Evolutionary conservation across 305 asterid species (phyloP).

Genomic region (Fraxinus nigra): DNA sequence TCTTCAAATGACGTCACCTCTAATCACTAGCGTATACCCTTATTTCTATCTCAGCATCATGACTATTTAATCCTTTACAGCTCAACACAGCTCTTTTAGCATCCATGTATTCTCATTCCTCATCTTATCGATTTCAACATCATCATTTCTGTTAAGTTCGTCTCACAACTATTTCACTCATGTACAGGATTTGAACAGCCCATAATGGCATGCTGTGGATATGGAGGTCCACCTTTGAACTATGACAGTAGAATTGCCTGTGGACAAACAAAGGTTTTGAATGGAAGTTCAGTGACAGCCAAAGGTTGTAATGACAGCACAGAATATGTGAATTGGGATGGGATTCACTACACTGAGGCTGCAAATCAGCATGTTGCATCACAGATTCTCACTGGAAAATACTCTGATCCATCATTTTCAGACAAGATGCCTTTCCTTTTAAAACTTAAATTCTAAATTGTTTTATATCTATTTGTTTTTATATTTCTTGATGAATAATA

Average conservation of each 20-base stretch:
- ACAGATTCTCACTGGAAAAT: conserved; percentile 82
- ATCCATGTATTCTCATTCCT: background rate
- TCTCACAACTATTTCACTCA: background rate
- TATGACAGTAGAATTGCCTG: conserved; percentile 74
- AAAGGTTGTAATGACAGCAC: conserved; percentile 78
- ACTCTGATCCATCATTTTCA: conserved; percentile 76
- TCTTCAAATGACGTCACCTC: background rate
- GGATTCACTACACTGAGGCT: conserved; percentile 89
- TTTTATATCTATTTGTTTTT: background rate
- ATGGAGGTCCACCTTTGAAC: conserved; percentile 91
- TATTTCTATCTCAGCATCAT: background rate
- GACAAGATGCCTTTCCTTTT: conserved; percentile 83
- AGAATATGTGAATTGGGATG: conserved; percentile 87
- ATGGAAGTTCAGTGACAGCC: conserved; percentile 68
- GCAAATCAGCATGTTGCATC: conserved; percentile 77
- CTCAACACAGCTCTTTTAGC: background rate
- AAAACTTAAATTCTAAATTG: conserved; percentile 62
- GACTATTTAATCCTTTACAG: background rate
- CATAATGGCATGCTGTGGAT: conserved; percentile 82
- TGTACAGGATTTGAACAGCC: conserved; percentile 83
- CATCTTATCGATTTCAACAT: conserved; percentile 10
- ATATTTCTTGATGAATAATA: background rate
- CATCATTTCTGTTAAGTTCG: background rate
- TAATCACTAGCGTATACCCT: background rate
- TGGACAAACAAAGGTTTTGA: conserved; percentile 71